phyloP scores from a whole-genome alignment of 352 stramenopile genomes.

The Blastocystis hominis region DNA sequence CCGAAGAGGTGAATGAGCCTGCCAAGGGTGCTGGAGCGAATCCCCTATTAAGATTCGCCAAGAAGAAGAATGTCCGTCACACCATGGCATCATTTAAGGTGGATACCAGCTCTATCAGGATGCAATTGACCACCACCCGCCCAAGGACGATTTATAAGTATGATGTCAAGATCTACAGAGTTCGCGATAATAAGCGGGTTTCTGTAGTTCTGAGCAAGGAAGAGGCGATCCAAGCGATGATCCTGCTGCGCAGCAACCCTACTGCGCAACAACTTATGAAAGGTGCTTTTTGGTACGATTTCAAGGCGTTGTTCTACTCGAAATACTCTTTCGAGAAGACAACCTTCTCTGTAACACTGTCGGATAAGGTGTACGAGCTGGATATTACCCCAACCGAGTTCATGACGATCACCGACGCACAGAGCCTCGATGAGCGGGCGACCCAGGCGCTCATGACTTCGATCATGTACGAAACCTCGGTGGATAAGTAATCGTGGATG shows the following conservation, averaged over 20 bases:
- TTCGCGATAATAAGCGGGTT: background rate
- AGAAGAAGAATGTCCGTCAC: no score
- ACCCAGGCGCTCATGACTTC: conserved; percentile 16
- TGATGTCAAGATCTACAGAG: background rate
- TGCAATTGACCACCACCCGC: background rate
- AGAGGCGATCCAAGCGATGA: background rate
- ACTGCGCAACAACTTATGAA: background rate
- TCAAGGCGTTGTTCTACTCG: conserved; percentile 47
- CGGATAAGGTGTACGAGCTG: background rate
- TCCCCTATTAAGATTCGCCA: no score
- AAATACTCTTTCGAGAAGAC: background rate
- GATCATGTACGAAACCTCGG: background rate
- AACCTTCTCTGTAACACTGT: background rate
- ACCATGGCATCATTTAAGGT: no score
- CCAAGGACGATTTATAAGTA: conserved; percentile 48
- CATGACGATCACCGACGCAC: background rate
- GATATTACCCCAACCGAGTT: background rate
- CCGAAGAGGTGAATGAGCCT: no score
- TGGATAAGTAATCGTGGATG: background rate
- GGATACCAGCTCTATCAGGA: background rate
- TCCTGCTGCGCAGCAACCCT: background rate
- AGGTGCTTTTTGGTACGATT: conserved; percentile 17
- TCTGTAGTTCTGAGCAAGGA: background rate
- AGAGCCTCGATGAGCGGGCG: conserved; percentile 1
- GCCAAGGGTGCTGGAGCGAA: no score